Evolutionary conservation across 2,329 filamentous ascomycete species (phyloP), one percentile per base, ranked within the genome.

Genomic region (Arthroderma sp.): DNA sequence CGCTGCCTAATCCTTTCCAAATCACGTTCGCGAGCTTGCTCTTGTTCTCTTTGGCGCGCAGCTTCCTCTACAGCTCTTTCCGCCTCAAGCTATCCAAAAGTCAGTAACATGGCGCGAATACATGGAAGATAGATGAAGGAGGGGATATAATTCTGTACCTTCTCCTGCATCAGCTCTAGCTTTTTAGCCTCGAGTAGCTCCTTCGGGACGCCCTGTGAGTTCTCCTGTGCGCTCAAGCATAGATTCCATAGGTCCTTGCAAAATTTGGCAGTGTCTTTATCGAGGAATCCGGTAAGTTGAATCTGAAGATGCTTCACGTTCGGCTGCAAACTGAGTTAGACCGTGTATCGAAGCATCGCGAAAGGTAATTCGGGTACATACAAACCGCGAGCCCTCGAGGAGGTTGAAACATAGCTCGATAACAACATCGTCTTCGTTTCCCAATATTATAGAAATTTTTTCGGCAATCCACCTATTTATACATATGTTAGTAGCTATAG

Each of bases 181-280:
- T 96, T 98, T 72, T 98, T 98, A 0, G 89, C 88, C 62, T 98
- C 91, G 2, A 98, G 69, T 36, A 98, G 72, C 64, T 95, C 88
- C 63, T 94, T 89, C 0, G 91, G 89, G 8, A 98, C 87, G 44
- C 91, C 91, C 60, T 91, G 83, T 0, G 86, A 80, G 61, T 82
- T 94, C 36, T 75, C 71, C 64, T 98, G 91, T 6, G 87, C 91
- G 62, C 88, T 95, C 38, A 98, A 68, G 55, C 89, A 83, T 11
- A 98, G 70, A 48, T 81, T 85, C 91, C 91, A 98, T 8, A 98
- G 68, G 51, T 95, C 86, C 60, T 94, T 89, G 64, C 89, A 95
- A 59, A 98, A 98, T 0, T 73, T 66, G 1, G 86, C 72, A 0
- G 87, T 91, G 53, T 96, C 86, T 62, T 93, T 89, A 57, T 94